Conservation (phyloP, 2,329 filamentous ascomycete species). For the Myriosclerotinia duriaeana region DNA sequence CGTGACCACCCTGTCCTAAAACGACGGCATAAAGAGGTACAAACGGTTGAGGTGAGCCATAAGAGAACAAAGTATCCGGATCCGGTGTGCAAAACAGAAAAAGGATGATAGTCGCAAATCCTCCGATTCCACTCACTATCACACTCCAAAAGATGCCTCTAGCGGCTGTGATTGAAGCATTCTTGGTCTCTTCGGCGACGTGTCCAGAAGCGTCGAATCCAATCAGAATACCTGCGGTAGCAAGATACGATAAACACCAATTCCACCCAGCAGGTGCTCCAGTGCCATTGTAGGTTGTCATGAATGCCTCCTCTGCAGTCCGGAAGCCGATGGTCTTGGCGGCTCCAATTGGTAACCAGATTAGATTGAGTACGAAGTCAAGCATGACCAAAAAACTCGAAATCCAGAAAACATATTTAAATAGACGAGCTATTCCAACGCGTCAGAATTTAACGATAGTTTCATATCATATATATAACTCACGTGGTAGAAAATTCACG, state of each 20-base stretch:
- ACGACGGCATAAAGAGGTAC: conserved; percentile 27
- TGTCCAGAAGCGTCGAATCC: conserved; percentile 29
- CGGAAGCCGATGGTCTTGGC: conserved; percentile 27
- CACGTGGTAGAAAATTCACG: conserved; percentile 28
- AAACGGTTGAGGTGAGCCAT: conserved; percentile 27
- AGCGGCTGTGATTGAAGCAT: conserved; percentile 26
- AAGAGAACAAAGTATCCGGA: conserved; percentile 25
- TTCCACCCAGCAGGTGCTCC: conserved; percentile 25
- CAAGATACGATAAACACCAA: conserved; percentile 28
- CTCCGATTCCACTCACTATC: conserved; percentile 25
- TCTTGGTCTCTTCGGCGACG: conserved; percentile 27
- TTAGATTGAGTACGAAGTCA: conserved; percentile 28
- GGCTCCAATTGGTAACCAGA: conserved; percentile 28
- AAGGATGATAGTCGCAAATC: conserved; percentile 25
- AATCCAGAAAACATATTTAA: conserved; percentile 27
- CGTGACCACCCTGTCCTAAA: conserved; percentile 24
- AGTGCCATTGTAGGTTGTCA: conserved; percentile 28
- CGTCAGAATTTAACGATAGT: not conserved
- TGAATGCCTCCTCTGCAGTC: conserved; percentile 25
- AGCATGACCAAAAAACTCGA: conserved; percentile 26
- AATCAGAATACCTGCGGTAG: conserved; percentile 26
- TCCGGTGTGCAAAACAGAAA: conserved; percentile 28
- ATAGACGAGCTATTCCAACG: conserved; percentile 18
- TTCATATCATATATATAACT: not conserved
- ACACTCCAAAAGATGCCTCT: conserved; percentile 29